phyloP scores from a whole-genome alignment of 2,329 filamentous ascomycete genomes.

The Pyrenophora graminea region DNA sequence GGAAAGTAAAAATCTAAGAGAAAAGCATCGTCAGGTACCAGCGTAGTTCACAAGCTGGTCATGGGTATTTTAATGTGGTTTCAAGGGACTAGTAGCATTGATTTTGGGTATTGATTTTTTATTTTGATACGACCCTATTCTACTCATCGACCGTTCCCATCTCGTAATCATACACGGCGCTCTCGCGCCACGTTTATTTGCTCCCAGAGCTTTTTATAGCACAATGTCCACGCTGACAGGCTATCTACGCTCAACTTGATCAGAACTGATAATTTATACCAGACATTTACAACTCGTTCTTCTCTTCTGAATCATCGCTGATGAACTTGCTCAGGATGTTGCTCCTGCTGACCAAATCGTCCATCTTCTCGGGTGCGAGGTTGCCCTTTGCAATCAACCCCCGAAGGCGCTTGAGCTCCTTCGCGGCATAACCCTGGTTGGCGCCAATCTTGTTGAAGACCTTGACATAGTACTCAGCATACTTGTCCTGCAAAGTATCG shows the following conservation, averaged over 20 bases:
- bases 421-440: conserved; percentile 77
- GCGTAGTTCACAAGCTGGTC: not conserved
- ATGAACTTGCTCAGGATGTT: conserved; percentile 85
- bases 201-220: not conserved
- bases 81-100: not conserved
- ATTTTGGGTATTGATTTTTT: conserved; percentile 6
- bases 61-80: not conserved
- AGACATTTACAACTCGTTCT: conserved; percentile 69
- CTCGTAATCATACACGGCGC: conserved; percentile 21
- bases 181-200: not conserved
- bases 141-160: conserved; percentile 11
- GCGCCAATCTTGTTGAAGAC: conserved; percentile 82
- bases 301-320: conserved; percentile 59
- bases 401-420: conserved; percentile 81
- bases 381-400: conserved; percentile 85
- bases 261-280: not conserved
- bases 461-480: conserved; percentile 91
- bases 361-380: conserved; percentile 80
- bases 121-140: not conserved
- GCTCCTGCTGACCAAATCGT: conserved; percentile 82
- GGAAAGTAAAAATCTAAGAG: conserved; percentile 19
- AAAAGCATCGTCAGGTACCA: not conserved
- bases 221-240: not conserved
- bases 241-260: not conserved
- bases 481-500: conserved; percentile 72